Conservation (phyloP, 2,329 filamentous ascomycete species). For the Calycina marina region DNA sequence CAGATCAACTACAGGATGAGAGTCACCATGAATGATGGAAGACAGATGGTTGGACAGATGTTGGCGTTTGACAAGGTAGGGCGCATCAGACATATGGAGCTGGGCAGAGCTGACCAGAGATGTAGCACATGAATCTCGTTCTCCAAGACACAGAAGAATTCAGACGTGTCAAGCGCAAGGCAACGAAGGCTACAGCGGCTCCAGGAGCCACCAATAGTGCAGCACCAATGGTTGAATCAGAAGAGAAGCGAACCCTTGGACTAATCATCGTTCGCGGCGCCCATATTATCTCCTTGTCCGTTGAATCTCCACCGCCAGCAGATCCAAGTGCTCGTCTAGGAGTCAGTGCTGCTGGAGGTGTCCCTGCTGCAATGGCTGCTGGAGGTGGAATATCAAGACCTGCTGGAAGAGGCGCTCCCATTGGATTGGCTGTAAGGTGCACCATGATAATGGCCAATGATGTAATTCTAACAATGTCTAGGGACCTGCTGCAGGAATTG, state of each 20-base stretch:
- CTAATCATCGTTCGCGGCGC: conserved; percentile 89
- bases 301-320: conserved; percentile 88
- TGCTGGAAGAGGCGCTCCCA: conserved; percentile 69
- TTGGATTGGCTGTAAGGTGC: conserved; percentile 59
- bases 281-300: conserved; percentile 85
- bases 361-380: conserved; percentile 52
- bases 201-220: conserved; percentile 38
- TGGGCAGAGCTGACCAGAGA: conserved; percentile 8
- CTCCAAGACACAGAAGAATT: conserved; percentile 98
- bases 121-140: conserved; percentile 95
- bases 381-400: conserved; percentile 85
- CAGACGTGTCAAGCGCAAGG: conserved; percentile 76
- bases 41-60: conserved; percentile 97
- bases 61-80: conserved; percentile 91
- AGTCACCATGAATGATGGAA: conserved; percentile 84
- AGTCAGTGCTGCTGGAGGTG: conserved; percentile 54
- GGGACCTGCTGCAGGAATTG: conserved; percentile 78
- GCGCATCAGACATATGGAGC: too few relatives aligned
- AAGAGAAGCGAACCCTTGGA: conserved; percentile 96
- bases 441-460: conserved; percentile 4
- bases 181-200: conserved; percentile 50
- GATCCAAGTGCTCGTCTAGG: conserved; percentile 85
- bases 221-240: conserved; percentile 63
- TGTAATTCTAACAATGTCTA: conserved; percentile 22
- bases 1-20: conserved; percentile 99